A percentile compares a stretch with the other conserved stretches of the same genome.
These are phyloP conservation scores for Didymella lethalis DNA, from an alignment of 2,329 filamentous ascomycete genomes.

Conservation along the genomic window DNA sequence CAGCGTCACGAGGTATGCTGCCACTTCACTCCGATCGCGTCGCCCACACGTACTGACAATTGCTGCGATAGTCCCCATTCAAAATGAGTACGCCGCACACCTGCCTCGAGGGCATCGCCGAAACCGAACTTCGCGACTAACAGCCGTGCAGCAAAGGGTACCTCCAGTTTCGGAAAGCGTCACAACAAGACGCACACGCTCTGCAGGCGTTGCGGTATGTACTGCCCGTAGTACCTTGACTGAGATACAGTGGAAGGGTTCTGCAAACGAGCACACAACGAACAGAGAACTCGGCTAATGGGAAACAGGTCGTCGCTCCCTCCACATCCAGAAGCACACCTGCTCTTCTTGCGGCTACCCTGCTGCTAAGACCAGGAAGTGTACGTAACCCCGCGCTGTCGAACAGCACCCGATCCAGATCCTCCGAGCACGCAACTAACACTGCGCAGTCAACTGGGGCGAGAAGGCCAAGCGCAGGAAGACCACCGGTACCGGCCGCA, in stretches of 20 bases:
- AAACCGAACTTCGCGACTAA: conserved; percentile 53
- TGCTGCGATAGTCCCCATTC: conserved; percentile 55
- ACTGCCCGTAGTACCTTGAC: conserved; percentile 28
- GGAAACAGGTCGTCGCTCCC: conserved; percentile 82
- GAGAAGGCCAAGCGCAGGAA: conserved; percentile 99
- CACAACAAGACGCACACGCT: conserved; percentile 99
- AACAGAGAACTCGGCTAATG: conserved; percentile 37
- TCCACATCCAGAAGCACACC: conserved; percentile 99
- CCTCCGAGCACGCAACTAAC: conserved; percentile 34
- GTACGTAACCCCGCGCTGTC: conserved; percentile 68
- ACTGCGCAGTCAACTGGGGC: conserved; percentile 88
- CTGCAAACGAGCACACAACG: conserved; percentile 21
- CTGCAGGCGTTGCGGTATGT: conserved; percentile 98
- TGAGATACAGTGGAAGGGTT: conserved; percentile 26
- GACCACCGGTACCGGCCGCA: conserved; percentile 96
- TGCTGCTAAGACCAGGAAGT: conserved; percentile 96
- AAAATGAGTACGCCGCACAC: conserved; percentile 64
- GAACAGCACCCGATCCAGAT: conserved; percentile 11
- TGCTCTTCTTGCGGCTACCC: conserved; percentile 97
- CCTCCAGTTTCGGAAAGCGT: conserved; percentile 77
- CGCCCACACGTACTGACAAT: conserved; percentile 32
- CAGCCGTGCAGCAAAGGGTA: conserved; percentile 70
- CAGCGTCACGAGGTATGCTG: conserved; percentile 49
- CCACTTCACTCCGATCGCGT: conserved; percentile 9
- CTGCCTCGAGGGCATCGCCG: conserved; percentile 32